Percentiles rank a stretch among this genome's conserved stretches.
Conservation (phyloP, 2,329 filamentous ascomycete genomes). For the Neofusicoccum cordaticola region DNA sequence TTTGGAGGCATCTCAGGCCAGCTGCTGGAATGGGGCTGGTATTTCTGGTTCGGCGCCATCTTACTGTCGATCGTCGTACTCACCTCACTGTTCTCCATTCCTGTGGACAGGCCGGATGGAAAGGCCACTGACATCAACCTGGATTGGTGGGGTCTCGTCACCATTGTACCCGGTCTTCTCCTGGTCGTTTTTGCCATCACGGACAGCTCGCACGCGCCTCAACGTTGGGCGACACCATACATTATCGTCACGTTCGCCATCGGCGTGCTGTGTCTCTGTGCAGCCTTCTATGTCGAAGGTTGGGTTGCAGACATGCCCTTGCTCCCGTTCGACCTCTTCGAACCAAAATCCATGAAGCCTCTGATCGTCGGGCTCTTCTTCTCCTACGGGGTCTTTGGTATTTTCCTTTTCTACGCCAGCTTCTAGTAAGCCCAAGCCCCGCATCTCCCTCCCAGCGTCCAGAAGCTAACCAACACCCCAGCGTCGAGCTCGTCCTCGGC, state of each 20-base stretch:
- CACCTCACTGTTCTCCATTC: constrained; percentile 22
- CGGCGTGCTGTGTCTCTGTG: constrained; percentile 58
- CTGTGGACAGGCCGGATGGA: background rate
- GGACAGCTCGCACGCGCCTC: constrained; percentile 64
- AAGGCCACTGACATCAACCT: constrained; percentile 26
- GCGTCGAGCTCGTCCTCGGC: constrained; percentile 52
- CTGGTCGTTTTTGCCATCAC: constrained; percentile 74
- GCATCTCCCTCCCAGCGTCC: constrained; percentile 6
- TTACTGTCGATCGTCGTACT: background rate
- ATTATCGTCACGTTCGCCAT: constrained; percentile 64
- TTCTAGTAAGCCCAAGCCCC: constrained; percentile 26
- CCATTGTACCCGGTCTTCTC: constrained; percentile 54
- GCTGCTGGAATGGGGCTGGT: constrained; percentile 51
- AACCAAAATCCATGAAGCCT: constrained; percentile 61
- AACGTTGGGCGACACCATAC: constrained; percentile 72
- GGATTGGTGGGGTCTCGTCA: constrained; percentile 37
- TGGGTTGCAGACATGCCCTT: constrained; percentile 68
- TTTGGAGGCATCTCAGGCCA: constrained; percentile 59
- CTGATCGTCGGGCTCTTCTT: constrained; percentile 44
- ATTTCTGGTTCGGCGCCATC: constrained; percentile 68
- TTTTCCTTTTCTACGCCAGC: constrained; percentile 38
- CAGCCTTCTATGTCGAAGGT: constrained; percentile 68
- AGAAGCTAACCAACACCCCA: constrained; percentile 28
- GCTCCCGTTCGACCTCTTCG: constrained; percentile 68
- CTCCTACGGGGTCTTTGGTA: constrained; percentile 37